A percentile compares a stretch with the other conserved stretches of the same genome.
Evolutionary conservation across 441 rosid species (phyloP).

Genomic region (Macaranga tanarius): DNA sequence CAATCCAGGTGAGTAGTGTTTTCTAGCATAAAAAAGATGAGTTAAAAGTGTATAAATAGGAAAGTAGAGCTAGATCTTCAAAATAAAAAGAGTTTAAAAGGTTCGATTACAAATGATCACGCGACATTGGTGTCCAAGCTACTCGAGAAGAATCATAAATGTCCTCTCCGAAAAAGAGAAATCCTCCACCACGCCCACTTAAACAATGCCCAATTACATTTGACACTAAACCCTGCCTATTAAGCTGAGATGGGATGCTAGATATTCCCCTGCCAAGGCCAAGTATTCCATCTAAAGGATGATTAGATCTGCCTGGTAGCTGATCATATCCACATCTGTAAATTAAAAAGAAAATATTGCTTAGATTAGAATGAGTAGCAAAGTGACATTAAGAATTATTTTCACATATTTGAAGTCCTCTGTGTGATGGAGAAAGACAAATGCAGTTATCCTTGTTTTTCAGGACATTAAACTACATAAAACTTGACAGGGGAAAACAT

Average conservation of each 20-base stretch:
- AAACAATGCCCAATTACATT: constrained; percentile 88
- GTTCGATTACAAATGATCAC: constrained; percentile 48
- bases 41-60: not conserved
- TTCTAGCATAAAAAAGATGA: constrained; percentile 37
- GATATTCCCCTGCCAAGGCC: constrained; percentile 89
- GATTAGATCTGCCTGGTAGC: constrained; percentile 54
- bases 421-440: not conserved
- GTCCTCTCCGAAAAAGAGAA: constrained; percentile 83
- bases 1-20: constrained; percentile 69
- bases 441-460: not conserved
- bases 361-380: not conserved
- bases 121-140: constrained; percentile 74
- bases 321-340: constrained; percentile 92
- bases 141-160: constrained; percentile 64
- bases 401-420: not conserved
- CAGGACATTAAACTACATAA: not conserved
- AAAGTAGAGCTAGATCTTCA: not conserved
- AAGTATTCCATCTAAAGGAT: constrained; percentile 88
- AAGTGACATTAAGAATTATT: not conserved
- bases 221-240: constrained; percentile 55
- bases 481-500: not conserved
- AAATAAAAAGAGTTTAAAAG: not conserved
- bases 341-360: not conserved
- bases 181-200: constrained; percentile 81
- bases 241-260: constrained; percentile 79